Conservation (phyloP, 257 asterid species). For the Prunella vulgaris region DNA sequence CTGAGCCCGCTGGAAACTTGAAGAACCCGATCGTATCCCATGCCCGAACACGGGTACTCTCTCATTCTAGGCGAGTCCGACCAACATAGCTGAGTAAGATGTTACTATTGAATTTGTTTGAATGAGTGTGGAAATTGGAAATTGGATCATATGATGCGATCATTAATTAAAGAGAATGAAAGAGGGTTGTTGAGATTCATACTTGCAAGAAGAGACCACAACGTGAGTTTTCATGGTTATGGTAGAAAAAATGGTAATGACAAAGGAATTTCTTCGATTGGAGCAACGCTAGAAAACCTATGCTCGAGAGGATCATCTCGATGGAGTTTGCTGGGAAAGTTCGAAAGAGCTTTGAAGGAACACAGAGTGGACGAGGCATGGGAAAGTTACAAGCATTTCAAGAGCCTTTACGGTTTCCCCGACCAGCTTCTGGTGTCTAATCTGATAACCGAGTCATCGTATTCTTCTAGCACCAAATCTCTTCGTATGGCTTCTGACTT, state of each 20-base stretch:
- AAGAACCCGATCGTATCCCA: too few relatives aligned
- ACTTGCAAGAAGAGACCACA: constrained; percentile 19
- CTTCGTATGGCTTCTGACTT: constrained; percentile 59
- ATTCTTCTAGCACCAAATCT: constrained; percentile 53
- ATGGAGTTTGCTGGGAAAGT: constrained; percentile 42
- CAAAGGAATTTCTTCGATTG: constrained; percentile 24
- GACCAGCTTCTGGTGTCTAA: constrained; percentile 36
- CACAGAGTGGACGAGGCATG: constrained; percentile 61
- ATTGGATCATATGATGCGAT: constrained; percentile 8
- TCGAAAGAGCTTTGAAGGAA: constrained; percentile 57
- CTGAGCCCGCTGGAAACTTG: too few relatives aligned
- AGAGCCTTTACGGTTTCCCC: constrained; percentile 62
- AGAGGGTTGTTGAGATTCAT: constrained; percentile 24
- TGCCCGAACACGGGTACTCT: too few relatives aligned
- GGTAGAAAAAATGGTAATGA: constrained; percentile 2
- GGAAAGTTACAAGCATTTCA: constrained; percentile 58
- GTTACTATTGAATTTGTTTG: neutral
- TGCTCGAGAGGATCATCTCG: constrained; percentile 36
- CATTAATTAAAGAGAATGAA: constrained; percentile 21
- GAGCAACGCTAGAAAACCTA: constrained; percentile 30
- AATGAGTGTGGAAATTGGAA: neutral
- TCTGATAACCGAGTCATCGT: constrained; percentile 57
- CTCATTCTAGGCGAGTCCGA: too few relatives aligned
- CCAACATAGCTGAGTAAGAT: too few relatives aligned
- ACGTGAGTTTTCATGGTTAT: constrained; percentile 7